Conservation (phyloP, 257 asterid genomes). For the Striga asiatica region DNA sequence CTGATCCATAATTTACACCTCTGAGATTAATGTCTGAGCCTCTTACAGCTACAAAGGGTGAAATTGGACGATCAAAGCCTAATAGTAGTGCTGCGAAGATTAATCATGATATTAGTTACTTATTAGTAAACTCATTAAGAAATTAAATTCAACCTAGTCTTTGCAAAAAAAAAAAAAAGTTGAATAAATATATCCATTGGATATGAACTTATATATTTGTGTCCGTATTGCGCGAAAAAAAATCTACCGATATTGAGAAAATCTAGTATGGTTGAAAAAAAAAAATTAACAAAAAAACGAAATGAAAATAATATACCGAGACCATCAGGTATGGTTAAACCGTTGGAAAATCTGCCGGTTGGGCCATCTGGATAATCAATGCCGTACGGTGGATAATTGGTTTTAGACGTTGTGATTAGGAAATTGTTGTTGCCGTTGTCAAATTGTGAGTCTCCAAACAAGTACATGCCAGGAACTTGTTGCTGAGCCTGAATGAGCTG, state of each 20-base stretch:
- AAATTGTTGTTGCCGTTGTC: constrained; percentile 56
- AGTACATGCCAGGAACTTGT: constrained; percentile 37
- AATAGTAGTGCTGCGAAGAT: constrained; percentile 24
- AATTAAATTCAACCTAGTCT: too few species aligned
- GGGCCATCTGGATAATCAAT: constrained; percentile 40
- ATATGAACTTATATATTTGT: too few species aligned
- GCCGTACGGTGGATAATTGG: constrained; percentile 47
- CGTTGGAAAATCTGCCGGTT: constrained; percentile 47
- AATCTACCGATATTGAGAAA: neutral
- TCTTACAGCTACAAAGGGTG: constrained; percentile 29
- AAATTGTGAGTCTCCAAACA: constrained; percentile 39
- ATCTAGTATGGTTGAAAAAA: too few species aligned
- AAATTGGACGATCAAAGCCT: constrained; percentile 28
- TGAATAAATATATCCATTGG: too few species aligned
- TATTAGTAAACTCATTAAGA: too few species aligned
- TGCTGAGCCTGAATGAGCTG: constrained; percentile 14
- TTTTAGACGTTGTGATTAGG: constrained; percentile 27
- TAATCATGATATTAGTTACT: neutral
- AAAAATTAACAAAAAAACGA: too few species aligned
- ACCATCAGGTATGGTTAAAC: constrained; percentile 25
- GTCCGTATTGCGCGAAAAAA: neutral
- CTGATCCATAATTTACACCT: constrained; percentile 71
- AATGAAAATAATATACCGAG: constrained; percentile 14
- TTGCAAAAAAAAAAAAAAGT: too few species aligned
- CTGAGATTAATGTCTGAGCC: constrained; percentile 14